Base-by-base conservation (phyloP, 805 yeast genomes). In the Zygotorulaspora chibaensis region DNA sequence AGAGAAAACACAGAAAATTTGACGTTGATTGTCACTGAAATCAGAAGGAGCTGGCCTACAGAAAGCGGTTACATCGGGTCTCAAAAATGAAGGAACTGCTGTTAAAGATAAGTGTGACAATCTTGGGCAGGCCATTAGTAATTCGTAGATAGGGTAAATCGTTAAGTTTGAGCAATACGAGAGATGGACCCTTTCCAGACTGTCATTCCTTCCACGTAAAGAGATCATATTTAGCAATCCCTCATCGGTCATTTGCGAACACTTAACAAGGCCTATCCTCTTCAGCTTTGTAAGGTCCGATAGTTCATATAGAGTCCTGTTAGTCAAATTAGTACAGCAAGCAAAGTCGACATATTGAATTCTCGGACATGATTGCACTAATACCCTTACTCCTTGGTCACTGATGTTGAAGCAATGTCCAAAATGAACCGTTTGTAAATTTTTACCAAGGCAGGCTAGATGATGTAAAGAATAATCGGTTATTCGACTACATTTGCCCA, bases 41-140 rank as follows among this genome's bases (percentile, higher is more conserved):
- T 89, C 97, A 10, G 85, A 80, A 3, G 99, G 98, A 1, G 98
- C 93, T 8, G 83, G 86, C 25, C 98, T 82, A 64, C 97, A 90
- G 66, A 80, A 90, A 53, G 79, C 81, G 0, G 91, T 84, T 40
- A 91, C 80, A 58, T 91, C 97, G 8, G 83, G 75, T 49, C 96
- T 76, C 61, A 91, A 74, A 68, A 93, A 91, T n/a, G 95, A 85
- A 1, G 83, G 73, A 20, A 91, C 89, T 0, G 98, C 99, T 0
- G 98, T 93, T 49, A 91, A 73, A 9, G 96, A 87, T 48, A 91
- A 73, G 66, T 91, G 99, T 1, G 96, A 89, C 46, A 91, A 71
- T 52, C 82, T 79, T 3, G 95, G 95, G 59, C 97, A 91, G 39
- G 83, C 77, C 65, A 80, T 81, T 47, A 93, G 71, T 43, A 91